These are phyloP conservation scores for Penicillium glabrum DNA, from an alignment of 2,329 filamentous ascomycete species.

Conservation along the genomic window DNA sequence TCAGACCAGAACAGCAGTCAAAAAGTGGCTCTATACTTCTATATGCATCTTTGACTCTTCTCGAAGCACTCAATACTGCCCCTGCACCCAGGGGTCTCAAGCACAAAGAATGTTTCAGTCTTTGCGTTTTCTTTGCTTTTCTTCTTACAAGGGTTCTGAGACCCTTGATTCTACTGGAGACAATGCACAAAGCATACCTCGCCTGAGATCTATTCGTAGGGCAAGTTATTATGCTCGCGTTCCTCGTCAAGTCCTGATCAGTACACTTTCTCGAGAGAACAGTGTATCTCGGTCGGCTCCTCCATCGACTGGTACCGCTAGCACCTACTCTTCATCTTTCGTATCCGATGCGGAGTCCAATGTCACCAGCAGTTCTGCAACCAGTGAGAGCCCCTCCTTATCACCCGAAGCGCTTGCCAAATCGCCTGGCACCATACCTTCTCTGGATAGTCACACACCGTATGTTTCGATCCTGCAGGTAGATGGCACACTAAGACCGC, in stretches of 20 bases:
- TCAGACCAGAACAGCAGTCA: neutral
- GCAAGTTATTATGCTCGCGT: conserved; percentile 1
- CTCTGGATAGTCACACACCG: conserved; percentile 13
- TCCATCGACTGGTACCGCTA: conserved; percentile 5
- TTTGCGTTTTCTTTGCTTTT: conserved; percentile 21
- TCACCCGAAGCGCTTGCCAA: conserved; percentile 9
- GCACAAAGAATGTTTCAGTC: conserved; percentile 1
- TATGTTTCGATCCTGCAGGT: conserved; percentile 22
- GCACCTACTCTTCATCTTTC: conserved; percentile 8
- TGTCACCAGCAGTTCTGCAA: conserved; percentile 11
- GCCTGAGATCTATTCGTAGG: conserved; percentile 6
- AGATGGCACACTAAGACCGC: conserved; percentile 20
- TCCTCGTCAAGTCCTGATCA: neutral
- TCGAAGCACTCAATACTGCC: neutral
- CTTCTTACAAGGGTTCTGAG: conserved; percentile 1
- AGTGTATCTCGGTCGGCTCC: neutral
- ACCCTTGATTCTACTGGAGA: neutral
- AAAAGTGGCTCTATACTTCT: neutral
- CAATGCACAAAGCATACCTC: conserved; percentile 2
- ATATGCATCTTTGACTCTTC: neutral
- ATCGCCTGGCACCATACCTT: neutral
- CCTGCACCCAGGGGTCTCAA: neutral
- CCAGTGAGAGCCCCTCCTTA: conserved; percentile 11
- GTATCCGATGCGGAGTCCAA: conserved; percentile 15
- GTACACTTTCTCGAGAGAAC: neutral